These are phyloP conservation scores for Chalaropsis thielavioides DNA, from an alignment of 2,329 filamentous ascomycete genomes.

Conservation along the genomic window DNA sequence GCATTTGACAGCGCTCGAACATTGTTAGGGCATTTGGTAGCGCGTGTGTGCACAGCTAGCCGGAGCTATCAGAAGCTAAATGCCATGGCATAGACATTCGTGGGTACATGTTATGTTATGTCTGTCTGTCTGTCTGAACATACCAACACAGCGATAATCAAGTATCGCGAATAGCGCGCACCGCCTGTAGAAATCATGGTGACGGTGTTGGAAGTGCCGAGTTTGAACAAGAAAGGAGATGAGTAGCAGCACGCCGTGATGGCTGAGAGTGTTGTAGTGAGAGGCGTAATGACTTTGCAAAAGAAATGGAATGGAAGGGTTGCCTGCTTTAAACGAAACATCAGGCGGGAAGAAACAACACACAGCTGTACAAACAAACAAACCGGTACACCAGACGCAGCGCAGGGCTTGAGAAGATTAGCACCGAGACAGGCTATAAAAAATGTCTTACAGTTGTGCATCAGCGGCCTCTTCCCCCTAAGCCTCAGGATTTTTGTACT, in stretches of 20 bases:
- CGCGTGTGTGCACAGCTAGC: background rate
- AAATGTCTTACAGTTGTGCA: background rate
- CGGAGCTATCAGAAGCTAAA: background rate
- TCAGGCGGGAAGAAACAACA: background rate
- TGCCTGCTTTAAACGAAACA: background rate
- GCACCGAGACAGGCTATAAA: background rate
- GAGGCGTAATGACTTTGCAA: background rate
- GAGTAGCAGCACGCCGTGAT: background rate
- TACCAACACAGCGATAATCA: conserved; percentile 76
- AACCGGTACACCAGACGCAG: background rate
- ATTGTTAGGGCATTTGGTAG: background rate
- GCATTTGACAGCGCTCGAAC: conserved; percentile 18
- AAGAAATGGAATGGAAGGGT: background rate
- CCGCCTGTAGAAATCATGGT: conserved; percentile 49
- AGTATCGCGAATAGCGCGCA: conserved; percentile 60
- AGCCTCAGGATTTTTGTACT: background rate
- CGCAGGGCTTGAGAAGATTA: background rate
- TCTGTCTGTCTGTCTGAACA: conserved; percentile 24
- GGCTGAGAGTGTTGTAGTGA: conserved; percentile 1
- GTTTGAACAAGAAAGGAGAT: background rate
- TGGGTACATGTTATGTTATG: background rate
- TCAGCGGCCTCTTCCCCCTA: background rate
- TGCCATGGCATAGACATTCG: background rate
- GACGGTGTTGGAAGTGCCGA: conserved; percentile 3
- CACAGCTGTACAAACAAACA: background rate